Conservation (phyloP, 345 rosid genomes). For the Eucalyptus pumila region DNA sequence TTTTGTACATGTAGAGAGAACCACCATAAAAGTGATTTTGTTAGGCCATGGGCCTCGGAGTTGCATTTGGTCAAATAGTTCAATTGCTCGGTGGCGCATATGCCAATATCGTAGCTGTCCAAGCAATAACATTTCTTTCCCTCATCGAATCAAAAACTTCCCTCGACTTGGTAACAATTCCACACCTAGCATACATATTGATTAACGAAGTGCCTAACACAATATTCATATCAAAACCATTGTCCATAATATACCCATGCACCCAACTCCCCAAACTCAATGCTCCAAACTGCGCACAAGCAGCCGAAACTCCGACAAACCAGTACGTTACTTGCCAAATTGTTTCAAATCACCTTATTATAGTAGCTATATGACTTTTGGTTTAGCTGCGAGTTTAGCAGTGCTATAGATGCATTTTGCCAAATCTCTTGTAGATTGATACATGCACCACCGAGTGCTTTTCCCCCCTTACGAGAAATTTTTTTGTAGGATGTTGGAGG, state of each 20-base stretch:
- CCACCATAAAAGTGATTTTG: conserved; percentile 52
- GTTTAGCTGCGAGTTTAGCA: not conserved
- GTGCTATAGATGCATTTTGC: not conserved
- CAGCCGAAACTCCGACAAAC: conserved; percentile 21
- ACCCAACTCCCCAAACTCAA: conserved; percentile 48
- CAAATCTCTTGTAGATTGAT: not conserved
- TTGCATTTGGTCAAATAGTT: conserved; percentile 40
- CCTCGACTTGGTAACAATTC: conserved; percentile 41
- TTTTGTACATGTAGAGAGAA: conserved; percentile 4
- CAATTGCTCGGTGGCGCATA: conserved; percentile 42
- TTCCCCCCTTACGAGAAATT: not conserved
- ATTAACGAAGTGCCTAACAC: conserved; percentile 66
- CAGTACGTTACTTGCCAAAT: not conserved
- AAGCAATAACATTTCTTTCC: conserved; percentile 52
- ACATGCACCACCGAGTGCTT: not conserved
- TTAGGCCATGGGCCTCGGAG: conserved; percentile 30
- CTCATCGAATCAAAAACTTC: conserved; percentile 57
- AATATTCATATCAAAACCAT: conserved; percentile 35
- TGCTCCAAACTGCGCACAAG: conserved; percentile 70
- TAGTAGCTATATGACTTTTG: not conserved
- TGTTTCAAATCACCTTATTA: not conserved
- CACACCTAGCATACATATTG: conserved; percentile 76
- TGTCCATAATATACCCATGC: conserved; percentile 20
- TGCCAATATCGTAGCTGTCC: conserved; percentile 86
- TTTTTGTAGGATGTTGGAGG: conserved; percentile 76